Evolutionary conservation across 2,329 filamentous ascomycete genomes (phyloP).

Genomic region (Whalleya microplaca): DNA sequence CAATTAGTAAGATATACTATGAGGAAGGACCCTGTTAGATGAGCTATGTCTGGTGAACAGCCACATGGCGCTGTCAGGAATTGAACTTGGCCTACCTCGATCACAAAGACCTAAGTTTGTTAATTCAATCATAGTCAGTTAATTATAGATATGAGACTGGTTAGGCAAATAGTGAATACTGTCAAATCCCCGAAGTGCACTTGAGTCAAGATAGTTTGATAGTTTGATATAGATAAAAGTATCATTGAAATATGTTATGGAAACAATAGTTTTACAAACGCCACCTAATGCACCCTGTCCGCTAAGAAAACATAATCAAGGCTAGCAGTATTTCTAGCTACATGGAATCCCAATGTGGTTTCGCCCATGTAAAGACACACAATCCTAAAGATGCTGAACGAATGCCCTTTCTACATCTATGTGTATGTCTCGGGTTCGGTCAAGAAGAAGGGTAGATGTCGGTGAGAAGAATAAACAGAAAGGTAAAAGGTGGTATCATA

Average conservation of each 20-base stretch:
- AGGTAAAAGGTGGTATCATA: slow-evolving; percentile 28
- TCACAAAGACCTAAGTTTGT: too few relatives aligned
- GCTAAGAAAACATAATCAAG: not conserved
- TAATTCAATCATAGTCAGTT: too few relatives aligned
- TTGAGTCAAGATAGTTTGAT: too few relatives aligned
- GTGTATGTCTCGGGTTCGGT: not conserved
- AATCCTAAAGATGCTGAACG: slow-evolving; percentile 9
- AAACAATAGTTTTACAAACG: slow-evolving; percentile 8
- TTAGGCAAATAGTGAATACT: too few relatives aligned
- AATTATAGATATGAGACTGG: too few relatives aligned
- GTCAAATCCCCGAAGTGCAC: too few relatives aligned
- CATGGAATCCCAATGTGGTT: not conserved
- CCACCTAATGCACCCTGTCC: slow-evolving; percentile 18
- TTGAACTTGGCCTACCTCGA: too few relatives aligned
- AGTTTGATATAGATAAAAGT: not conserved
- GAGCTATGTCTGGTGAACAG: too few relatives aligned
- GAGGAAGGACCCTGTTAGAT: too few relatives aligned
- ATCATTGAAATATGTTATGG: not conserved
- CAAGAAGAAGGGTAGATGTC: slow-evolving; percentile 3
- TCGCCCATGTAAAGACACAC: not conserved
- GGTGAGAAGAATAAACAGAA: slow-evolving; percentile 3
- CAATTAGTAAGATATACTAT: too few relatives aligned
- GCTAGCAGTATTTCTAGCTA: slow-evolving; percentile 4
- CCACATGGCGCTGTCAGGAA: too few relatives aligned
- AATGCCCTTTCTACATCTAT: slow-evolving; percentile 17